Evolutionary conservation across 768 basidiomycete species (phyloP).

Genomic region (Naganishia vaughanmartiniae): DNA sequence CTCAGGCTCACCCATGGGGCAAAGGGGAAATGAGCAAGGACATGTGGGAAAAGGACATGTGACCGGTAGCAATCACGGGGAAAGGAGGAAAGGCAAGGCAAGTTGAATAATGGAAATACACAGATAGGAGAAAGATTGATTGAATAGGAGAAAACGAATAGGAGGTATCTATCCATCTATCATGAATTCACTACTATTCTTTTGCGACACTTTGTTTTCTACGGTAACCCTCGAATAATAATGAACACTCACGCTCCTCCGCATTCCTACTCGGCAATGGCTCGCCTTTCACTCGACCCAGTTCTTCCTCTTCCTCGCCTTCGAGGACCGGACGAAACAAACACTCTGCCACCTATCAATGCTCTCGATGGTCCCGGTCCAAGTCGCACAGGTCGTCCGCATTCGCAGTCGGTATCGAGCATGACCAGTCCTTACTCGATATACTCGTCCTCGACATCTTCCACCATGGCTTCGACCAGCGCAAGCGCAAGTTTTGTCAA

Average conservation of each 20-base stretch:
- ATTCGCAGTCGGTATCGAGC: slow-evolving; percentile 29
- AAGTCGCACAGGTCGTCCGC: slow-evolving; percentile 17
- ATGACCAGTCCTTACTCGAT: slow-evolving; percentile 23
- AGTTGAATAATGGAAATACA: no score
- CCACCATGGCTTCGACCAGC: slow-evolving; percentile 1
- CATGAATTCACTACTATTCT: no score
- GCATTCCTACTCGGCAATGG: slow-evolving; percentile 27
- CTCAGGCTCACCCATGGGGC: background rate
- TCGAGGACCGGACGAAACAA: background rate
- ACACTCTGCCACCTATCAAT: slow-evolving; percentile 12
- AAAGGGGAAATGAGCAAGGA: background rate
- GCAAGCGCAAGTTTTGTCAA: slow-evolving; percentile 20
- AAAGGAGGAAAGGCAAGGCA: no score
- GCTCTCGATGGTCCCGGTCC: slow-evolving; percentile 16
- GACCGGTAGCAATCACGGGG: no score
- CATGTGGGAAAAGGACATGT: slow-evolving; percentile 12
- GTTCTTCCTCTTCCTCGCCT: background rate
- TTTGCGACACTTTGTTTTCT: no score
- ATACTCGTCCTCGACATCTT: slow-evolving; percentile 1
- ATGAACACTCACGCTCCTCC: background rate
- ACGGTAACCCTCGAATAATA: no score
- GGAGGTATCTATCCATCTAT: no score
- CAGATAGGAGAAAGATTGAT: no score
- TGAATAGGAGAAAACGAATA: no score
- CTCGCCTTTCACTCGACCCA: slow-evolving; percentile 19